Base-by-base conservation (phyloP, 495 filamentous ascomycete species). In the Aspergillus conjunctus region DNA sequence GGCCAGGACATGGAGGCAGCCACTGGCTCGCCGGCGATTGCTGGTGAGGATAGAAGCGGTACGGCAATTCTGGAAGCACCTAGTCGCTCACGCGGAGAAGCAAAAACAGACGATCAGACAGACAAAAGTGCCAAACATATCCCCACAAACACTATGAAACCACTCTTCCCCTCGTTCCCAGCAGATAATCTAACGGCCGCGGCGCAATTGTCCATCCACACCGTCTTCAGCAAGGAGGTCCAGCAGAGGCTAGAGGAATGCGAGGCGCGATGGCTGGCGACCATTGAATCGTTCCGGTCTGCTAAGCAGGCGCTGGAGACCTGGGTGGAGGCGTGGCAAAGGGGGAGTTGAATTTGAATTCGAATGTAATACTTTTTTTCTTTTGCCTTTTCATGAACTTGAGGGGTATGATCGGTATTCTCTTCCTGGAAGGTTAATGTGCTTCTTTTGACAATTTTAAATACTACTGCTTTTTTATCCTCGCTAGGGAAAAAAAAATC, bases 201-300 rank as follows among this genome's bases (percentile, higher is more conserved):
- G 0, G n/a, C 46, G 3, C 21, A 39, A 11, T 18, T 68, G 34
- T 51, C 63, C 10, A 17, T 61, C 1, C 60, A 73, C 50, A 10
- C 4, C 3, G 58, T 61, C 5, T 61, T 59, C n/a, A 41, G 59
- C 32, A 48, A 31, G 0, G 58, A 70, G 44, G 56, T 73, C 17
- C 55, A 57, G 20, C 9, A 20, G 33, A 49, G 18, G 8, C 30
- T 71, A 20, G 56, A 64, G 31, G 63, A 65, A 8, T 70, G 62
- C 31, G 37, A 67, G 31, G 34, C 17, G 10, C 57, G 60, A 22
- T 64, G 58, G 43, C 10, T 31, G 14, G 50, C 39, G 15, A 45
- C 56, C 7, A 45, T 64, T 21, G 20, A 59, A 43, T 57, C 67
- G 31, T 33, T 65, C 18, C 17, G 51, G 1, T 48, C 54, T 11